phyloP scores from a whole-genome alignment of 768 basidiomycete genomes.

The Mycena indigotica region DNA sequence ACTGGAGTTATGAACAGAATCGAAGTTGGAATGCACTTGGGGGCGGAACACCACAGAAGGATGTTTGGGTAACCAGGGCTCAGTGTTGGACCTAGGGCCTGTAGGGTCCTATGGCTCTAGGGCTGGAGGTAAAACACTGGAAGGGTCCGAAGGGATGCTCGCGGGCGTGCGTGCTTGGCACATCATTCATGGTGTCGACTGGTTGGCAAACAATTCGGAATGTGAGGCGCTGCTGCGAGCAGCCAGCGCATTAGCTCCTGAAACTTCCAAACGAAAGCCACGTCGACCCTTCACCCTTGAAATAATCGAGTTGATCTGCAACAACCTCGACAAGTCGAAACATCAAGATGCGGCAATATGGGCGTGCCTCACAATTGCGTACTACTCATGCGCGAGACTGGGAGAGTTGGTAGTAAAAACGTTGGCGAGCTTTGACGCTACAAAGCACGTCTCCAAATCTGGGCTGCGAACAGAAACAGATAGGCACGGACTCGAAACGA shows the following conservation, averaged over 20 bases:
- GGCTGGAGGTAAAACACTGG: slow-evolving; percentile 4
- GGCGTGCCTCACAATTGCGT: not conserved
- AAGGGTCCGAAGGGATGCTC: slow-evolving; percentile 25
- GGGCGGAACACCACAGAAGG: no score
- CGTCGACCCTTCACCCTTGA: slow-evolving; percentile 20
- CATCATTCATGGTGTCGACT: slow-evolving; percentile 23
- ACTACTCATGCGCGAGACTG: not conserved
- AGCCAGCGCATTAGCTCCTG: slow-evolving; percentile 12
- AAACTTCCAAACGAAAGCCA: not conserved
- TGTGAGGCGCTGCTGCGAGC: slow-evolving; percentile 21
- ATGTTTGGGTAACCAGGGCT: no score
- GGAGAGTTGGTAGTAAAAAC: not conserved
- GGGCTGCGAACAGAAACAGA: not conserved
- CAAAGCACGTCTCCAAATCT: not conserved
- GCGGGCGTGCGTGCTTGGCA: slow-evolving; percentile 28
- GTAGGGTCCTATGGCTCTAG: no score
- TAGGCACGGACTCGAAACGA: slow-evolving; percentile 5
- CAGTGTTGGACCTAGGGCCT: no score
- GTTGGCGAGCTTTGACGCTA: not conserved
- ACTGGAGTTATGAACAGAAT: no score
- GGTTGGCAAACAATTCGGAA: slow-evolving; percentile 18
- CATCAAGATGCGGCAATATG: not conserved
- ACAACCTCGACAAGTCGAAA: not conserved
- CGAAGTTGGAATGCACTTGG: no score
- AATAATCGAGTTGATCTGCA: slow-evolving; percentile 4